A percentile compares a stretch with the other conserved stretches of the same genome.
These are phyloP conservation scores for Cardamine resedifolia DNA, from an alignment of 345 rosid species.

Conservation along the genomic window DNA sequence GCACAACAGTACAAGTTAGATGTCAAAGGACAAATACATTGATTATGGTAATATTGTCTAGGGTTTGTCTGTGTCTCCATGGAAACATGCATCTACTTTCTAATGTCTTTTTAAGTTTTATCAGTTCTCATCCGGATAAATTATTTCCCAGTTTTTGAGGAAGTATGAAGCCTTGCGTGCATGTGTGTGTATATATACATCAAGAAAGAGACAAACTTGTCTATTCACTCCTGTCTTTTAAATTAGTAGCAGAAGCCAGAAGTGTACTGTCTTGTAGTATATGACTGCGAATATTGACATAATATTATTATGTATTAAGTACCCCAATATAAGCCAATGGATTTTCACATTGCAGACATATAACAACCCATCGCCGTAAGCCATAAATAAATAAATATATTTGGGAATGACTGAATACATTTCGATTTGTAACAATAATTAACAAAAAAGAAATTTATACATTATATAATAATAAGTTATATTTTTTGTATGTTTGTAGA, in stretches of 20 bases:
- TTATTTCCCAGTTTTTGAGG: conserved; percentile 36
- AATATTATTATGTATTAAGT: conserved; percentile 17
- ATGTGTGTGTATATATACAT: background rate
- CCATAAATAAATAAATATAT: background rate
- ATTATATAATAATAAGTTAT: background rate
- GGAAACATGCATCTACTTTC: conserved; percentile 30
- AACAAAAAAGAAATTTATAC: background rate
- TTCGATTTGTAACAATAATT: background rate
- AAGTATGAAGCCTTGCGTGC: conserved; percentile 13
- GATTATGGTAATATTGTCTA: conserved; percentile 35
- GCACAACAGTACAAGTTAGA: conserved; percentile 40
- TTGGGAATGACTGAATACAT: background rate
- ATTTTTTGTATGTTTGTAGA: conserved; percentile 39
- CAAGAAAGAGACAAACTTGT: conserved; percentile 40
- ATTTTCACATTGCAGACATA: conserved; percentile 16
- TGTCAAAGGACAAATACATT: conserved; percentile 35
- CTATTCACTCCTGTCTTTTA: conserved; percentile 23
- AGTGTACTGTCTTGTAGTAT: conserved; percentile 31
- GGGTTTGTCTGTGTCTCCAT: conserved; percentile 33
- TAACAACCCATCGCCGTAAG: conserved; percentile 18
- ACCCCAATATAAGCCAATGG: conserved; percentile 30
- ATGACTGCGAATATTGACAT: conserved; percentile 13
- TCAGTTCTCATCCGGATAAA: conserved; percentile 17
- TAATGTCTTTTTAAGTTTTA: background rate
- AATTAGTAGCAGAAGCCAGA: conserved; percentile 33